These are phyloP conservation scores for Fusarium lateritium DNA, from an alignment of 2,329 filamentous ascomycete genomes.

Conservation along the genomic window DNA sequence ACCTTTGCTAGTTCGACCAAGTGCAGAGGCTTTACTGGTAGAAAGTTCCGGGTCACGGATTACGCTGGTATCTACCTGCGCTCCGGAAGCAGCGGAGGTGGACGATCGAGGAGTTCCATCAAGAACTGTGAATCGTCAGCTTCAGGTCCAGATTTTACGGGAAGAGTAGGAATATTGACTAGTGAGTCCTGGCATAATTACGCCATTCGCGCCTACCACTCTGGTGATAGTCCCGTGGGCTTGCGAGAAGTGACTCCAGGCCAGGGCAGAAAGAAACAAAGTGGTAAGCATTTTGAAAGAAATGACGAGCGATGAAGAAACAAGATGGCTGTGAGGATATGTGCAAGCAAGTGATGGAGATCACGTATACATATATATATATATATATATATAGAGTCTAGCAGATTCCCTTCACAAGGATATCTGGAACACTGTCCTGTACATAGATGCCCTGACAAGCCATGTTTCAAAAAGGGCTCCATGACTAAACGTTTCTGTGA, in stretches of 20 bases:
- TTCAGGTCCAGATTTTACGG: background rate
- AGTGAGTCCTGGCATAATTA: constrained; percentile 19
- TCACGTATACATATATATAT: no score
- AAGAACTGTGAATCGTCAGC: background rate
- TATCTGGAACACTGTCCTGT: background rate
- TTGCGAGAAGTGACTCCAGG: constrained; percentile 1
- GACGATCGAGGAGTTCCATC: constrained; percentile 15
- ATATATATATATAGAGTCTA: no score
- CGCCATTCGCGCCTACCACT: constrained; percentile 12
- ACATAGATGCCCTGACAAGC: constrained; percentile 3
- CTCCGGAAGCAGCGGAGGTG: constrained; percentile 10
- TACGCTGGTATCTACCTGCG: constrained; percentile 12
- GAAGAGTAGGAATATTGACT: background rate
- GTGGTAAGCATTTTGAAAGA: background rate
- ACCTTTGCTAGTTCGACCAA: constrained; percentile 16
- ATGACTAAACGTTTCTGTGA: background rate
- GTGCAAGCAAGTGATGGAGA: no score
- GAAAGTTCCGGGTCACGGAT: constrained; percentile 12
- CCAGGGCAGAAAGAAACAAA: constrained; percentile 6
- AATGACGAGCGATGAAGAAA: background rate
- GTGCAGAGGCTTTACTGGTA: background rate
- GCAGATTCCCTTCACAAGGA: no score
- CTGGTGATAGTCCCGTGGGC: constrained; percentile 19
- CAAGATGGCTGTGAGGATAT: background rate
- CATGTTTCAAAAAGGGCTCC: background rate